Conservation (phyloP, 257 asterid genomes). For the Rhazya stricta region DNA sequence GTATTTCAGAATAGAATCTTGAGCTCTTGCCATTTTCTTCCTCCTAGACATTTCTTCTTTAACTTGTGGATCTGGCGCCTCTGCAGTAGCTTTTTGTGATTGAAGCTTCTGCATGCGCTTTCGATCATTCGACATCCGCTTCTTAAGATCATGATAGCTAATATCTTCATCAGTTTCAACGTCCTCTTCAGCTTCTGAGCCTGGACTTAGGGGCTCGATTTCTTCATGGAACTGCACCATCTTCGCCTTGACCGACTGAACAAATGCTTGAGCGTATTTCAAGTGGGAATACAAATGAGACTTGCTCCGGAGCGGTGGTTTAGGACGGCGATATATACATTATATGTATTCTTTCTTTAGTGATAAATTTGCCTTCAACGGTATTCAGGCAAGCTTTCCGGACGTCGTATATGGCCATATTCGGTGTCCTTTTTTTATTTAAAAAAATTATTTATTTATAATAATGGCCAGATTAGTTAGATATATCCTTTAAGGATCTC, state of each 20-base stretch:
- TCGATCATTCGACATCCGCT: slow-evolving; percentile 53
- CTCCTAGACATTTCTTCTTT: slow-evolving; percentile 37
- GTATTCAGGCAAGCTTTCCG: too few species aligned
- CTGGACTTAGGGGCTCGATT: slow-evolving; percentile 1
- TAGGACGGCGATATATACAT: too few species aligned
- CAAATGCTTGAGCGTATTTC: neutral
- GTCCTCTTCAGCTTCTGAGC: neutral
- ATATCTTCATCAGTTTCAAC: slow-evolving; percentile 44
- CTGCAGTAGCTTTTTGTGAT: slow-evolving; percentile 7
- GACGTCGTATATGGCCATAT: too few species aligned
- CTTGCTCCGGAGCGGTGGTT: neutral
- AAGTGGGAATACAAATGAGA: too few species aligned
- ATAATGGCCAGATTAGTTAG: too few species aligned
- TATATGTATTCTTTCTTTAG: too few species aligned
- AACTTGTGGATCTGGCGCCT: neutral
- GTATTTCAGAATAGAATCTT: slow-evolving; percentile 52
- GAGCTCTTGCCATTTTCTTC: slow-evolving; percentile 55
- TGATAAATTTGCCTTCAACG: too few species aligned
- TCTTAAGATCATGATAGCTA: slow-evolving; percentile 47
- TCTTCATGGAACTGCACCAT: neutral
- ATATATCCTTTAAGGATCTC: too few species aligned
- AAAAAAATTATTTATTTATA: too few species aligned
- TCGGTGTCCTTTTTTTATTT: too few species aligned
- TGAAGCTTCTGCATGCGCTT: slow-evolving; percentile 37
- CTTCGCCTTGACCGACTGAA: neutral